Conservation (phyloP, 352 stramenopile genomes). For the Globisporangium nagaii region DNA sequence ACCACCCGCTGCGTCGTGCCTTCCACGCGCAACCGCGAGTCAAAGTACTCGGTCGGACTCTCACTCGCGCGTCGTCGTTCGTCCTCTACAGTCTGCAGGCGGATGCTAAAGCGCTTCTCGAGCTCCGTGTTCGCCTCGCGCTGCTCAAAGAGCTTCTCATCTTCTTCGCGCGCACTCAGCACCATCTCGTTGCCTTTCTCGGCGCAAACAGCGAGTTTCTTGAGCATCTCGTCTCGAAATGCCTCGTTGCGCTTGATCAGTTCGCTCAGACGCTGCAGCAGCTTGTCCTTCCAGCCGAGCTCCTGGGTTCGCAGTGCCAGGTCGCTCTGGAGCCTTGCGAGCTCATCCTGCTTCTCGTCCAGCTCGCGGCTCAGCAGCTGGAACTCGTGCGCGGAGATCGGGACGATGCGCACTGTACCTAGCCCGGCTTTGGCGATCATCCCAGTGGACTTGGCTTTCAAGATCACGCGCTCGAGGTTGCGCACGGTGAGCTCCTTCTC, state of each 20-base stretch:
- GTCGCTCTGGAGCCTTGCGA: slow-evolving; percentile 37
- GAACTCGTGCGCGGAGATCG: slow-evolving; percentile 40
- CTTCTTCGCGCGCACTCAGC: slow-evolving; percentile 48
- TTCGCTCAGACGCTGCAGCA: slow-evolving; percentile 59
- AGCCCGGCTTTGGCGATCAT: slow-evolving; percentile 71
- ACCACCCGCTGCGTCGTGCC: slow-evolving; percentile 47
- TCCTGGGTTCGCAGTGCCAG: slow-evolving; percentile 29
- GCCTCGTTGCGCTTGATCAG: slow-evolving; percentile 67
- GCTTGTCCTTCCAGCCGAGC: slow-evolving; percentile 54
- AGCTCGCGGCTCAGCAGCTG: slow-evolving; percentile 31
- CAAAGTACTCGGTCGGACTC: slow-evolving; percentile 46
- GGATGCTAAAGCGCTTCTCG: slow-evolving; percentile 21
- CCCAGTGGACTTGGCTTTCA: slow-evolving; percentile 56
- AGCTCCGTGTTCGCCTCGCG: slow-evolving; percentile 19
- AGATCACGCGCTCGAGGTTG: slow-evolving; percentile 56
- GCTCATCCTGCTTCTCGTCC: slow-evolving; percentile 36
- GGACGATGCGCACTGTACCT: slow-evolving; percentile 61
- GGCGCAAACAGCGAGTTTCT: slow-evolving; percentile 25
- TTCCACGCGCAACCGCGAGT: slow-evolving; percentile 49
- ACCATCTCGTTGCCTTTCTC: slow-evolving; percentile 57
- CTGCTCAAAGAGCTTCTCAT: slow-evolving; percentile 42
- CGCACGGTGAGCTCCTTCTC: slow-evolving; percentile 37
- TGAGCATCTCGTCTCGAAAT: slow-evolving; percentile 40
- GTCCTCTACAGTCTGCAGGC: slow-evolving; percentile 23
- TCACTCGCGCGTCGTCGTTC: slow-evolving; percentile 29